These are phyloP conservation scores for Houttuynia cordata DNA, from an alignment of 164 flowering plant genomes.

Conservation along the genomic window DNA sequence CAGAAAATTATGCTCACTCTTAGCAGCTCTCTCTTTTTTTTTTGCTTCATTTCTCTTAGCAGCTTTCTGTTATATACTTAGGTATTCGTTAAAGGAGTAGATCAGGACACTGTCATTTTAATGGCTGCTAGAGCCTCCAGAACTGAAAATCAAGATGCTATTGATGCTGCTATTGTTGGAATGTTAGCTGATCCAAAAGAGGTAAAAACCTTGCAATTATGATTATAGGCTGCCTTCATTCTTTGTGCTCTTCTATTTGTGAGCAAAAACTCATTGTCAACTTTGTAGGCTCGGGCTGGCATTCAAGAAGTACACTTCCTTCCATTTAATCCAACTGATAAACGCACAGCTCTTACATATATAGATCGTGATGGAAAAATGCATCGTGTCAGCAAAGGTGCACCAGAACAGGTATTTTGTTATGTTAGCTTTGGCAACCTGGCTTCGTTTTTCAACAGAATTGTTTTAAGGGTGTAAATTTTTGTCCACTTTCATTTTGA, in stretches of 20 bases:
- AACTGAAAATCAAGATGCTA: slow-evolving; percentile 49
- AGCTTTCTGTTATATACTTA: slow-evolving; percentile 1
- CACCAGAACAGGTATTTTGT: slow-evolving; percentile 84
- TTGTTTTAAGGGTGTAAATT: background rate
- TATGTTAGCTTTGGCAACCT: background rate
- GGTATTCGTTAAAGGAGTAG: slow-evolving; percentile 55
- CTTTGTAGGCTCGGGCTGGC: slow-evolving; percentile 61
- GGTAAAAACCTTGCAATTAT: slow-evolving; percentile 19
- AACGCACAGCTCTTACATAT: slow-evolving; percentile 88
- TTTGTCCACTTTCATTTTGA: background rate
- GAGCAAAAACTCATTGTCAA: background rate
- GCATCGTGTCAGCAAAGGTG: slow-evolving; percentile 98
- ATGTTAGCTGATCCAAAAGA: slow-evolving; percentile 63
- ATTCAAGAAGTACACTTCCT: slow-evolving; percentile 87
- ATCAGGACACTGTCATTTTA: slow-evolving; percentile 32
- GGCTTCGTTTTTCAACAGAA: background rate
- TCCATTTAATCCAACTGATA: slow-evolving; percentile 95
- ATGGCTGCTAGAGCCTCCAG: slow-evolving; percentile 54
- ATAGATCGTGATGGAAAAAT: slow-evolving; percentile 61
- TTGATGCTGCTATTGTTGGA: slow-evolving; percentile 44
- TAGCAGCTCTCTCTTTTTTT: background rate
- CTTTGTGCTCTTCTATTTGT: background rate
- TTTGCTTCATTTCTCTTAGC: too few species aligned
- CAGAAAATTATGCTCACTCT: background rate
- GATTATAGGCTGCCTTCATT: background rate